These are phyloP conservation scores for Tetrapisispora namnaoensis DNA, from an alignment of 805 yeast genomes.

Conservation along the genomic window DNA sequence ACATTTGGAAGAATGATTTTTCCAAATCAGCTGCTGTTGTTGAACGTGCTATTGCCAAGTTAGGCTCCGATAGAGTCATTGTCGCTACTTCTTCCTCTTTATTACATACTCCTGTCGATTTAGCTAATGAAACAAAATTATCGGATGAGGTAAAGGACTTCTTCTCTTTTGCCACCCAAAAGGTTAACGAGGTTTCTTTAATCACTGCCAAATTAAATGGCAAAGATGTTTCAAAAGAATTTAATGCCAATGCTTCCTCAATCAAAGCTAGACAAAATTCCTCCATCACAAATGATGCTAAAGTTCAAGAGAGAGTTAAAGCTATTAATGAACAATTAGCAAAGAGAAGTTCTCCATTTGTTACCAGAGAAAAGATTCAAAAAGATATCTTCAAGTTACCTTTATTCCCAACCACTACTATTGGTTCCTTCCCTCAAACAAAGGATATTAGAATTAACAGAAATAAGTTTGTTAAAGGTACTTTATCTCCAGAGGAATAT, in stretches of 20 bases:
- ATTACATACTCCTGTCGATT: constrained; percentile 97
- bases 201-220: constrained; percentile 83
- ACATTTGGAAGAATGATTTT: constrained; percentile 97
- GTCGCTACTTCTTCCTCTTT: constrained; percentile 95
- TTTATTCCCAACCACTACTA: constrained; percentile 98
- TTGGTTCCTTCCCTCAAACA: constrained; percentile 99
- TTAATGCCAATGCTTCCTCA: constrained; percentile 80
- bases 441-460: constrained; percentile 98
- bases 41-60: constrained; percentile 69
- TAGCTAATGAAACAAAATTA: constrained; percentile 83
- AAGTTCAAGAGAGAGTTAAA: constrained; percentile 80
- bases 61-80: constrained; percentile 78
- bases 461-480: constrained; percentile 97
- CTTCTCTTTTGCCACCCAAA: constrained; percentile 98
- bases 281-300: constrained; percentile 80
- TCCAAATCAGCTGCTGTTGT: constrained; percentile 76
- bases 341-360: constrained; percentile 80
- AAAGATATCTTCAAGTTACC: constrained; percentile 85
- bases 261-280: constrained; percentile 80
- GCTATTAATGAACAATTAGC: constrained; percentile 65
- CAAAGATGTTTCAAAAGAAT: constrained; percentile 53
- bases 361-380: constrained; percentile 80
- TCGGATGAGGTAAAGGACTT: constrained; percentile 88
- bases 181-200: constrained; percentile 81
- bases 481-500: constrained; percentile 88